Evolutionary conservation across 768 basidiomycete genomes (phyloP), one percentile per base, ranked within the genome.

Genomic region (Candolleomyces efflorescens): DNA sequence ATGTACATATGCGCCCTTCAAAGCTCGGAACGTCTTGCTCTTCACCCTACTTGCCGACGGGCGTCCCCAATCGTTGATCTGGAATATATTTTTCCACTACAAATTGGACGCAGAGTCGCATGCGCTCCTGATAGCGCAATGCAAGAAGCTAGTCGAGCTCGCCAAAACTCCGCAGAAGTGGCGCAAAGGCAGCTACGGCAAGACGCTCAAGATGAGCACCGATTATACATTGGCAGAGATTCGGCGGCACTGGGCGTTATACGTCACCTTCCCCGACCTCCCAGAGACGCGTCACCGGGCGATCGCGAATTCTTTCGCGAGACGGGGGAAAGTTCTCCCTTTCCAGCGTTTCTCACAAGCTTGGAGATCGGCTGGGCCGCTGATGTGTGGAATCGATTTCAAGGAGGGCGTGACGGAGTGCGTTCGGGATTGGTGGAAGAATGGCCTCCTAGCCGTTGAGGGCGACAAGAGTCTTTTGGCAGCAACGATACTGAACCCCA

Each of bases 1-100:
- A 49, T 10, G 32, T 11, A 32, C 11, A 32, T 32, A 32, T 32
- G 50, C 39, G 5, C 13, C 18, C 26, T n/a, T 44, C 24, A 3
- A 53, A 84, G 82, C 82, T 12, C 71, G 82, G 12, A 82, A 83
- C 56, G 66, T 77, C 32, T 59, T 84, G 9, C 70, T 84, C 3
- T 65, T 79, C 47, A 76, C 78, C 1, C 62, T 83, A 59, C 62
- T 81, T 9, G 56, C 62, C 1, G 79, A 82, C 53, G 62, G 15
- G 58, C 5, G 48, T 50, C 26, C 62, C 59, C 3, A 54, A 63
- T 9, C 49, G 32, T 2, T 54, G 18, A 11, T 65, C 17, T 84
- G 78, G 79, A 72, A 77, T 54, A 72, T 79, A 2, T 83, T 80
- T 67, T 82, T 75, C 59, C 78, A 83, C 60, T 67, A 81, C 46